These are phyloP conservation scores for Wickerhamomyces sp. DNA, from an alignment of 1,139 yeast species.

Conservation along the genomic window DNA sequence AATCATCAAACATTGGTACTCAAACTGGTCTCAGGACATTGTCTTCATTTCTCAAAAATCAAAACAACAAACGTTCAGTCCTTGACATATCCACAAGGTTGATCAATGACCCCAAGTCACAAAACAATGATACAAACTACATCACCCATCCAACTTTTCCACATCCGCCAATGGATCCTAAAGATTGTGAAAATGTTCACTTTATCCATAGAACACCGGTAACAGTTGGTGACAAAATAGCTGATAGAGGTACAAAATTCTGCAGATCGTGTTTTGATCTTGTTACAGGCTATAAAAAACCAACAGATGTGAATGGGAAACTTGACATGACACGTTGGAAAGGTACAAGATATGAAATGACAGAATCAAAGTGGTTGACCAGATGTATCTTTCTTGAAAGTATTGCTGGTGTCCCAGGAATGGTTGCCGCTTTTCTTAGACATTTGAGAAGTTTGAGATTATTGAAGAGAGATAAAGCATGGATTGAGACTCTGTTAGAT, in stretches of 20 bases:
- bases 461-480: conserved; percentile 63
- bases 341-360: conserved; percentile 51
- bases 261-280: conserved; percentile 53
- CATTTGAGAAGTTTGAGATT: conserved; percentile 60
- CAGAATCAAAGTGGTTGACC: conserved; percentile 63
- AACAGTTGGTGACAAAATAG: conserved; percentile 47
- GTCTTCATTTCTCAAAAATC: too few relatives aligned
- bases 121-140: conserved; percentile 2
- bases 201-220: conserved; percentile 51
- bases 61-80: background rate
- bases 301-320: conserved; percentile 31
- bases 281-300: conserved; percentile 62
- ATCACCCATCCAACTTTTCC: conserved; percentile 40
- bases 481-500: conserved; percentile 70
- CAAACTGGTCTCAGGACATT: too few relatives aligned
- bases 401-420: conserved; percentile 77
- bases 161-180: conserved; percentile 47
- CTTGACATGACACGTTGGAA: conserved; percentile 28
- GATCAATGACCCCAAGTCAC: background rate
- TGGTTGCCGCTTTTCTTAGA: conserved; percentile 67
- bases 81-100: conserved; percentile 1
- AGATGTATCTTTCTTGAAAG: conserved; percentile 65
- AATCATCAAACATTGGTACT: too few relatives aligned
- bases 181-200: conserved; percentile 43
- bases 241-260: conserved; percentile 40